Percentiles rank a stretch among this genome's conserved stretches.
Evolutionary conservation across 73 alveolate genomes (phyloP).

Genomic region (Symbiodinium pilosum): DNA sequence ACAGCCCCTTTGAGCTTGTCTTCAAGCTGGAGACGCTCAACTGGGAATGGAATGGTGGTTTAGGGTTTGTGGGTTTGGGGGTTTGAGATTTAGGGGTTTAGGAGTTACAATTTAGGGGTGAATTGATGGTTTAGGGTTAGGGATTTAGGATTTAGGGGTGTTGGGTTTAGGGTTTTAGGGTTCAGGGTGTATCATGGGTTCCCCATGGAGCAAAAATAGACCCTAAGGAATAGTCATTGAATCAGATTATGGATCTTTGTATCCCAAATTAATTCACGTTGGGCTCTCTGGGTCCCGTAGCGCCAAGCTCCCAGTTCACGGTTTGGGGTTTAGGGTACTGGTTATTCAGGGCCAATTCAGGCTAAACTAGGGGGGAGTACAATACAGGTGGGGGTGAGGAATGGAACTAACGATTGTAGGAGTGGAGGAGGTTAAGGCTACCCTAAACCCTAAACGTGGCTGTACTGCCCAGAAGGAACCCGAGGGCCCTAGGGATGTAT

Average conservation of each 20-base stretch:
- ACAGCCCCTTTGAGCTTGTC: slow-evolving; percentile 88
- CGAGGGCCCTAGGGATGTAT: too few species aligned
- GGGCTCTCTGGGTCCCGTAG: not conserved
- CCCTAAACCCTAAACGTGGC: too few species aligned
- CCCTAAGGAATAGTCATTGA: too few species aligned
- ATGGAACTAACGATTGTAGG: too few species aligned
- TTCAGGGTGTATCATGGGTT: not conserved
- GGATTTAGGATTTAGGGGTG: not conserved
- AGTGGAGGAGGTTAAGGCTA: too few species aligned
- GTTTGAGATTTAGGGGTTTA: too few species aligned
- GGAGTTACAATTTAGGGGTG: not conserved
- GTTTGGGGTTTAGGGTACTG: too few species aligned
- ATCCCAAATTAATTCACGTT: not conserved
- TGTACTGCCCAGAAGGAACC: too few species aligned
- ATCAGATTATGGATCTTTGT: too few species aligned
- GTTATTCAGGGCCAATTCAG: not conserved
- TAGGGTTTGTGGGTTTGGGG: not conserved
- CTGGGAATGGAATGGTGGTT: not conserved
- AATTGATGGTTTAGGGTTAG: not conserved
- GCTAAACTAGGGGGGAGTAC: not conserved
- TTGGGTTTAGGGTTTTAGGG: not conserved
- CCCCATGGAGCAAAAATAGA: too few species aligned
- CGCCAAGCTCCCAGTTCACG: too few species aligned
- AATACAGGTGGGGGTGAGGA: too few species aligned
- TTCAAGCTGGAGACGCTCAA: slow-evolving; percentile 63